phyloP scores from a whole-genome alignment of 768 basidiomycete species.

The Sporobolomyces pararoseus region DNA sequence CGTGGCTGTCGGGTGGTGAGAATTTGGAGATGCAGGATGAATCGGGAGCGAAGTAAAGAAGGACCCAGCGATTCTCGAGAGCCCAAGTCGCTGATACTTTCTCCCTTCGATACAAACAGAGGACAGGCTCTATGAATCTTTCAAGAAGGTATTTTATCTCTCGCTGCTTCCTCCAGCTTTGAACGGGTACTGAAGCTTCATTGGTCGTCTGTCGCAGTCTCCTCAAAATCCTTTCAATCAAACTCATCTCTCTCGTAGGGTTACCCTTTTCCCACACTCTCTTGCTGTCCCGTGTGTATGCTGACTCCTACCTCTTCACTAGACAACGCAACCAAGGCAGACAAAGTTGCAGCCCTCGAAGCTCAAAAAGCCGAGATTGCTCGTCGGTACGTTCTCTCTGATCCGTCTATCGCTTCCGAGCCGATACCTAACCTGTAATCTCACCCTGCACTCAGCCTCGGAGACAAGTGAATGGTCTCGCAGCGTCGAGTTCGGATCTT shows the following conservation, averaged over 20 bases:
- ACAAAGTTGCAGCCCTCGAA: conserved; percentile 50
- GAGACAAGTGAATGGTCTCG: not conserved
- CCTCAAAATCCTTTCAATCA: conserved; percentile 51
- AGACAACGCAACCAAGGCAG: conserved; percentile 52
- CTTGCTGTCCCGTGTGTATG: not conserved
- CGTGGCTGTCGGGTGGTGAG: no score
- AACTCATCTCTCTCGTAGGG: conserved; percentile 45
- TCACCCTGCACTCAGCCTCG: not conserved
- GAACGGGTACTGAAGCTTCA: not conserved
- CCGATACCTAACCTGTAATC: no score
- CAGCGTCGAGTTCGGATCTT: not conserved
- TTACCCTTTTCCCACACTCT: not conserved
- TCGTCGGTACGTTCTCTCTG: conserved; percentile 5
- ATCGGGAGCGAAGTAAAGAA: no score
- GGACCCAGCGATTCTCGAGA: no score
- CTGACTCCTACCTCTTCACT: not conserved
- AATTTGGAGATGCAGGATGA: no score
- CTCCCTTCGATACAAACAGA: not conserved
- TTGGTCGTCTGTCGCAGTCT: conserved; percentile 6
- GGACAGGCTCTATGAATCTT: conserved; percentile 51
- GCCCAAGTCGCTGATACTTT: not conserved
- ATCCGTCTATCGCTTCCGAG: not conserved
- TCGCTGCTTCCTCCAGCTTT: conserved; percentile 41
- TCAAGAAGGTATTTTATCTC: conserved; percentile 52
- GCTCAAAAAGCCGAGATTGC: conserved; percentile 38